Evolutionary conservation across 2,329 filamentous ascomycete genomes (phyloP).

Genomic region (Aspergillus arachidicola): DNA sequence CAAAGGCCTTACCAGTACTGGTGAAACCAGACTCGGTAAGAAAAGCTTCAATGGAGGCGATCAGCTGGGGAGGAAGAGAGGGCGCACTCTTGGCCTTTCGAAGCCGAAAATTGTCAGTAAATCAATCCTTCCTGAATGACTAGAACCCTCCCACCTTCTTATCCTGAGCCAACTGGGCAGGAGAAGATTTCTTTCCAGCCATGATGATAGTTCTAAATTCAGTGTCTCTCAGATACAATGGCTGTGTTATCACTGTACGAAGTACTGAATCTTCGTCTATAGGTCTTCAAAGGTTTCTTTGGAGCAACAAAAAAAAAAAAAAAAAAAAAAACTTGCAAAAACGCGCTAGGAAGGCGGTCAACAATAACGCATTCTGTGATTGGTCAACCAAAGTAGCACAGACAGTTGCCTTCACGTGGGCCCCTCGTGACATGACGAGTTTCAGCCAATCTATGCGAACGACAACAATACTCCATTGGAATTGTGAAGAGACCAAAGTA

Average conservation of each 20-base stretch:
- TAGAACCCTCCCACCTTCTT: conserved; percentile 23
- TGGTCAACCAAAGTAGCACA: conserved; percentile 17
- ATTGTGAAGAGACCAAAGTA: not conserved
- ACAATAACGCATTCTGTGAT: conserved; percentile 10
- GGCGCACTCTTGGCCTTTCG: conserved; percentile 26
- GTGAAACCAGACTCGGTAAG: conserved; percentile 67
- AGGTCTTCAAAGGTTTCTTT: not conserved
- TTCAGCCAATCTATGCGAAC: not conserved
- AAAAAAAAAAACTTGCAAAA: conserved; percentile 27
- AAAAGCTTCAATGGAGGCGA: conserved; percentile 69
- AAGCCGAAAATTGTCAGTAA: conserved; percentile 8
- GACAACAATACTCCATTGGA: not conserved
- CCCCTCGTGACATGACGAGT: conserved; percentile 18
- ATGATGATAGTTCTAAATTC: conserved; percentile 23
- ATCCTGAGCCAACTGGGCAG: conserved; percentile 26
- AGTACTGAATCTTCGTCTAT: not conserved
- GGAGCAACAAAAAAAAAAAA: conserved; percentile 19
- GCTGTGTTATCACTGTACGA: not conserved
- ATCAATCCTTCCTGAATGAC: not conserved
- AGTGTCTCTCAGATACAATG: conserved; percentile 8
- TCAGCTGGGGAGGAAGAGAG: conserved; percentile 61
- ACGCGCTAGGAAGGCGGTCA: conserved; percentile 31
- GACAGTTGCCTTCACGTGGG: conserved; percentile 14
- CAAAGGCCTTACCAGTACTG: conserved; percentile 63
- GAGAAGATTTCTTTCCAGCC: conserved; percentile 28